Evolutionary conservation across 2,329 filamentous ascomycete species (phyloP), one percentile per base, ranked within the genome.

Genomic region (Corynespora cassiicola): DNA sequence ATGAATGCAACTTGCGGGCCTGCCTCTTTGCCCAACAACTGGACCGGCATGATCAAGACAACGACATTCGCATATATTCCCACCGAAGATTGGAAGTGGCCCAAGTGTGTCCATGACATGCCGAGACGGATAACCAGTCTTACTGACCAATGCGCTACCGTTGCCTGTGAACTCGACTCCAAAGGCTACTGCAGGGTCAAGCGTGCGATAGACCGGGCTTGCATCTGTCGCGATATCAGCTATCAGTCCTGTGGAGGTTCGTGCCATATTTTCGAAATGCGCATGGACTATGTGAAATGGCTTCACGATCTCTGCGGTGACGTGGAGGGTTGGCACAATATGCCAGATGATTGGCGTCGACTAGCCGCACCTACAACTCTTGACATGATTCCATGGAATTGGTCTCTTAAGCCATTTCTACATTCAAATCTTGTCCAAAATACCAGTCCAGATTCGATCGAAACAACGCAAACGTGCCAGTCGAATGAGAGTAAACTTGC

Each of bases 351-450:
- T 39, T 66, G 58, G 62, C 54, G 36, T 29, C 39, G 49, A 18
- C 30, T 67, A 31, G 45, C 55, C 26, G 42, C 29, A 22, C 53
- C 48, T 32, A 58, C 43, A 14, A 7, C 39, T 10, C 27, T 42
- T 26, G 64, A 67, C 6, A 52, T 64, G 52, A 59, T 65, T 33
- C 63, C 64, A 41, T 65, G 63, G 61, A 29, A 32, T 43, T 67
- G 63, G 62, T 48, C 24, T n/a, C 16, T 58, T 31, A 55, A 43
- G 36, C 37, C 57, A 34, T 45, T 11, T 16, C 28, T 42, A 16
- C 6, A 35, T 16, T 38, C 40, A 20, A 39, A 17, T 19, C 16
- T 16, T 19, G 22, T 35, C 17, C 30, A 32, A 26, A 28, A 23
- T 12, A 43, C 17, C 17, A 17, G 12, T 32, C 12, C 10, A 19